Evolutionary conservation across 2,329 filamentous ascomycete genomes (phyloP).

Genomic region (Massarina eburnea): DNA sequence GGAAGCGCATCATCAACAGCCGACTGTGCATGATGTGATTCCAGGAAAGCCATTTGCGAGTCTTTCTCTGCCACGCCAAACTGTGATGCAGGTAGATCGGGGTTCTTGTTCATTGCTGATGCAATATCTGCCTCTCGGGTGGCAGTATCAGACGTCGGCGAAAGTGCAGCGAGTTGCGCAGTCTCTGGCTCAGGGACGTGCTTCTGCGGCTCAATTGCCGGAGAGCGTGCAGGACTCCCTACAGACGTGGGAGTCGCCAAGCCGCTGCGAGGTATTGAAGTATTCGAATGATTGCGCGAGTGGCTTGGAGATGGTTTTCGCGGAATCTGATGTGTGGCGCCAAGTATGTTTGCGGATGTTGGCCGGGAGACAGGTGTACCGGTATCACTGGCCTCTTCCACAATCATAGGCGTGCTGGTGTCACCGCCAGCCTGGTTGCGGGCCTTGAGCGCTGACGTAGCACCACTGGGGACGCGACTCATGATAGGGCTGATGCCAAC

Average conservation of each 20-base stretch:
- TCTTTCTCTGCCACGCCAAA: constrained; percentile 34
- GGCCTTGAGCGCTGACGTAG: constrained; percentile 38
- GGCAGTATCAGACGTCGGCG: constrained; percentile 29
- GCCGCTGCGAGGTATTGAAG: constrained; percentile 51
- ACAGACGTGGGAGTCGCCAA: constrained; percentile 60
- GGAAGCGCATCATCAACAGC: constrained; percentile 32
- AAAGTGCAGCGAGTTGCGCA: constrained; percentile 49
- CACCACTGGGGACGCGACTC: constrained; percentile 54
- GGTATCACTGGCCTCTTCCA: constrained; percentile 53
- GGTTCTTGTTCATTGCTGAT: constrained; percentile 24
- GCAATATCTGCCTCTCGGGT: constrained; percentile 43
- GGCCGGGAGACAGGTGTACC: constrained; percentile 39
- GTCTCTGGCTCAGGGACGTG: constrained; percentile 49
- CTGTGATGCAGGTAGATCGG: constrained; percentile 21
- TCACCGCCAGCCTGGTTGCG: constrained; percentile 45
- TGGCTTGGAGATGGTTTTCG: constrained; percentile 44
- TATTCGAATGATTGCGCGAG: constrained; percentile 42
- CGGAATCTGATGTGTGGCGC: constrained; percentile 28
- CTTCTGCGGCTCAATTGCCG: constrained; percentile 52
- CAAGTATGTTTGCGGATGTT: constrained; percentile 32
- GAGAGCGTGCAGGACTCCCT: constrained; percentile 64
- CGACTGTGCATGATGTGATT: constrained; percentile 34
- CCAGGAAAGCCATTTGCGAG: constrained; percentile 39
- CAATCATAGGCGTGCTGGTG: constrained; percentile 55
- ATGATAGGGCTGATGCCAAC: constrained; percentile 68